Conservation (phyloP, 768 basidiomycete species). For the Auriscalpium microsporum region DNA sequence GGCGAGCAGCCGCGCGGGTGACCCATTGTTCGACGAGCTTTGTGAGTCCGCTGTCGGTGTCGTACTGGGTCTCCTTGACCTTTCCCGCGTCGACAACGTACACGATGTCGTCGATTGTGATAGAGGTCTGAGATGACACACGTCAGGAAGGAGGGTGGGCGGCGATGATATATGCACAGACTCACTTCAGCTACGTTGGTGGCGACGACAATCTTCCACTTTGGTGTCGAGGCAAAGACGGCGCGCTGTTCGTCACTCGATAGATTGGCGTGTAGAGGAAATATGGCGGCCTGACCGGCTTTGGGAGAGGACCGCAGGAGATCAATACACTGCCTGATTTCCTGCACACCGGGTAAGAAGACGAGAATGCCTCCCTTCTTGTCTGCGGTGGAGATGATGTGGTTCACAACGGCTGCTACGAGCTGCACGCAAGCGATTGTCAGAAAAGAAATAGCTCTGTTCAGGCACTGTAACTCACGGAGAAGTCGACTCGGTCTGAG, state of each 20-base stretch:
- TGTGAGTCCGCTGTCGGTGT: slow-evolving; percentile 64
- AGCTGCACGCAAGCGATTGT: slow-evolving; percentile 2
- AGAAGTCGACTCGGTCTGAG: slow-evolving; percentile 64
- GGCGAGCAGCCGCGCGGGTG: slow-evolving; percentile 69
- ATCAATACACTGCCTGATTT: slow-evolving; percentile 73
- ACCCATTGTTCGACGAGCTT: slow-evolving; percentile 74
- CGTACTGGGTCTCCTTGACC: slow-evolving; percentile 75
- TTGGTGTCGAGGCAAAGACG: slow-evolving; percentile 56
- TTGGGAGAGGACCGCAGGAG: slow-evolving; percentile 33
- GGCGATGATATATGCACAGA: not conserved
- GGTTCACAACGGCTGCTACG: slow-evolving; percentile 45
- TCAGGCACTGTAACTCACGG: slow-evolving; percentile 31
- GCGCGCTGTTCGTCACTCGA: slow-evolving; percentile 74
- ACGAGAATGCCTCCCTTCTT: slow-evolving; percentile 67
- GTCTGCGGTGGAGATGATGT: slow-evolving; percentile 45
- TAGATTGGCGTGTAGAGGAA: slow-evolving; percentile 86
- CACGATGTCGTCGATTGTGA: slow-evolving; percentile 84
- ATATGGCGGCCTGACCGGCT: slow-evolving; percentile 38
- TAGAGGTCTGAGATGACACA: slow-evolving; percentile 52
- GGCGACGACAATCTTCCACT: slow-evolving; percentile 80
- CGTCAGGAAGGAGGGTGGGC: not conserved
- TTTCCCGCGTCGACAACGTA: slow-evolving; percentile 82
- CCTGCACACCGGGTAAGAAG: slow-evolving; percentile 87
- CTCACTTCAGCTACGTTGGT: slow-evolving; percentile 88
- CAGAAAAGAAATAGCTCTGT: not conserved